Evolutionary conservation across 1,139 yeast genomes (phyloP).

Genomic region (Candida mesenterica): DNA sequence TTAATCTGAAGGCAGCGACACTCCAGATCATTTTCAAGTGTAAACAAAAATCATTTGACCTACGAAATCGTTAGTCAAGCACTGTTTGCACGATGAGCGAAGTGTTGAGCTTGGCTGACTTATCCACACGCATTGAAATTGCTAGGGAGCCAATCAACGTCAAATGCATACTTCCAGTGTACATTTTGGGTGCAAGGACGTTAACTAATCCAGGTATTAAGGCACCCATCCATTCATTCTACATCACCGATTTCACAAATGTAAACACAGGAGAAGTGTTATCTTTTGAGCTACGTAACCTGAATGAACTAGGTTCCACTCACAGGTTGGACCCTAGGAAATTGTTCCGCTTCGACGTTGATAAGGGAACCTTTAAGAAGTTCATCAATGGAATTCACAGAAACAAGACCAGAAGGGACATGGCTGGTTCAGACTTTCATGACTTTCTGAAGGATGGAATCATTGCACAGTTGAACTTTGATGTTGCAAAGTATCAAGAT

Average conservation of each 20-base stretch:
- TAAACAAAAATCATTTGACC: no score
- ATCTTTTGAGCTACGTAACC: not conserved
- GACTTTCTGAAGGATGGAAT: not conserved
- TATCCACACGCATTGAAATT: not conserved
- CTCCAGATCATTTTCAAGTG: no score
- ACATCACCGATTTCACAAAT: slow-evolving; percentile 1
- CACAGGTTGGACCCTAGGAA: not conserved
- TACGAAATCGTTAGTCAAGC: no score
- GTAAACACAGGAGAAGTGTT: not conserved
- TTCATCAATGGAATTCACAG: not conserved
- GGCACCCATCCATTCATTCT: not conserved
- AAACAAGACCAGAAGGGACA: not conserved
- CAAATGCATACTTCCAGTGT: not conserved
- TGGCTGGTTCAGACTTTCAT: not conserved
- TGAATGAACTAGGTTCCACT: not conserved
- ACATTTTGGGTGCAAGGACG: not conserved
- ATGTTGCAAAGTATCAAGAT: not conserved
- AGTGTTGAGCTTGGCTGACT: not conserved
- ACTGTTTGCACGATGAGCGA: no score
- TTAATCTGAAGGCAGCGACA: no score
- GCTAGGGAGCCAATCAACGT: not conserved
- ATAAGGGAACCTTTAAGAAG: not conserved
- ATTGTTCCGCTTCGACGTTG: not conserved
- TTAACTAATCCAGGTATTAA: no score
- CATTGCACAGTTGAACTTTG: slow-evolving; percentile 1